Percentiles rank a stretch among this genome's conserved stretches.
These are phyloP conservation scores for Vitis amurensis DNA, from an alignment of 164 flowering plant species.

Conservation along the genomic window DNA sequence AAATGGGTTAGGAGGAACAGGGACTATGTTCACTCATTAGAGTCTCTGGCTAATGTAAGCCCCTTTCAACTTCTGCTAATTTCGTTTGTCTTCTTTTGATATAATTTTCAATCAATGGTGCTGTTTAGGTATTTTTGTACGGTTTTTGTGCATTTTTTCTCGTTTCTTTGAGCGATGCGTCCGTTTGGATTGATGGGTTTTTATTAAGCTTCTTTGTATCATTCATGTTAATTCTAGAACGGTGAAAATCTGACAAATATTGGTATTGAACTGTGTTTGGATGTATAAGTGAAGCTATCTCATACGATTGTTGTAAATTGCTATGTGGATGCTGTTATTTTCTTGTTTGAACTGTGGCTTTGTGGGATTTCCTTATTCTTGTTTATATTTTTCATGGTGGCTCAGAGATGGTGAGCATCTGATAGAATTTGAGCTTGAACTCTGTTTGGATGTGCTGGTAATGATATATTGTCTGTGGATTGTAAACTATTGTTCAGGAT, in stretches of 20 bases:
- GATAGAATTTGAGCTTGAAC: background rate
- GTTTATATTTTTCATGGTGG: background rate
- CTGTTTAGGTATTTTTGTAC: background rate
- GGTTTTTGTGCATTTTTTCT: background rate
- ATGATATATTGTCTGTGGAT: too few relatives aligned
- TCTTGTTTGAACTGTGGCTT: background rate
- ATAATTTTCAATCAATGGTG: too few relatives aligned
- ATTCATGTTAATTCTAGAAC: background rate
- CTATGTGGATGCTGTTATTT: background rate
- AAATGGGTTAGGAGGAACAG: conserved; percentile 85
- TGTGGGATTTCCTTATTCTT: background rate
- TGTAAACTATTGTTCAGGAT: too few relatives aligned
- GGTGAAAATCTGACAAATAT: background rate
- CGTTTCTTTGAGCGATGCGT: background rate
- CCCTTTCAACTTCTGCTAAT: background rate
- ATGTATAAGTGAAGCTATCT: background rate
- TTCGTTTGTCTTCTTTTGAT: background rate
- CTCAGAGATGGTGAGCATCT: background rate
- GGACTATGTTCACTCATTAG: conserved; percentile 84
- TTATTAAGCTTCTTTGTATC: background rate
- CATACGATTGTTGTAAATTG: too few relatives aligned
- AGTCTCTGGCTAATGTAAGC: conserved; percentile 92
- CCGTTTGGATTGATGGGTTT: conserved; percentile 5
- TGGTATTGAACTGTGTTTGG: background rate
- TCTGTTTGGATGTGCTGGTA: background rate